Base-by-base conservation (phyloP, 306 rosid species). In the Sesbania bispinosa region DNA sequence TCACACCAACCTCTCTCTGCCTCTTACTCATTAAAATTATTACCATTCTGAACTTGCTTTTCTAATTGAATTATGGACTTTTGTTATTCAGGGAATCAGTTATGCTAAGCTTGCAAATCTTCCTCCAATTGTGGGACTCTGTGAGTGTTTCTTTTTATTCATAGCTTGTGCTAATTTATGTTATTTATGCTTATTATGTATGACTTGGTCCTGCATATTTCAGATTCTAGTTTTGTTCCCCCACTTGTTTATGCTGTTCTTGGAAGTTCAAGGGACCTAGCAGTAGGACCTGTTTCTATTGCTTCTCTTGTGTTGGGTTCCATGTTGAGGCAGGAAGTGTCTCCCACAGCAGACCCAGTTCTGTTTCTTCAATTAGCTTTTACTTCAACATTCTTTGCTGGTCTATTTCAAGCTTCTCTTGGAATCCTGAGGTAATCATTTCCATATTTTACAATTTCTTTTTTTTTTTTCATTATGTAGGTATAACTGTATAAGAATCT, bases 201-300 rank as follows among this genome's bases (percentile, higher is more conserved):
- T n/a, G n/a, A n/a, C n/a, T 11, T 55, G 36, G 69, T 59, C 29
- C 29, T 57, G 68, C 48, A 42, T 27, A n/a, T 35, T 75, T 61
- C 69, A 94, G 99, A 94, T 88, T 94, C 99, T 10, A 94, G 99
- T 80, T 94, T 94, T 79, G 99, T 94, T 69, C 99, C 99, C 8
- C 99, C 99, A 42, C 80, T 94, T 58, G 82, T 94, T 45, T 94
- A 94, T 75, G 95, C 99, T 61, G 88, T 89, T 26, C 86, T 94
- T 64, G 99, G 99, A 77, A 91, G 99, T 81, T 94, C 99, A 32
- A 90, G 80, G 81, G 96, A 94, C 82, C 83, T 94, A 1, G 98
- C 97, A 5, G 98, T 94, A 11, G 98, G 98, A 26, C 98, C 97
- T n/a, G 98, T 90, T 33, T 94, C 98, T 1, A 90, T 94, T 69